These are phyloP conservation scores for Apostasia ramifera DNA, from an alignment of 106 monocot species.

Conservation along the genomic window DNA sequence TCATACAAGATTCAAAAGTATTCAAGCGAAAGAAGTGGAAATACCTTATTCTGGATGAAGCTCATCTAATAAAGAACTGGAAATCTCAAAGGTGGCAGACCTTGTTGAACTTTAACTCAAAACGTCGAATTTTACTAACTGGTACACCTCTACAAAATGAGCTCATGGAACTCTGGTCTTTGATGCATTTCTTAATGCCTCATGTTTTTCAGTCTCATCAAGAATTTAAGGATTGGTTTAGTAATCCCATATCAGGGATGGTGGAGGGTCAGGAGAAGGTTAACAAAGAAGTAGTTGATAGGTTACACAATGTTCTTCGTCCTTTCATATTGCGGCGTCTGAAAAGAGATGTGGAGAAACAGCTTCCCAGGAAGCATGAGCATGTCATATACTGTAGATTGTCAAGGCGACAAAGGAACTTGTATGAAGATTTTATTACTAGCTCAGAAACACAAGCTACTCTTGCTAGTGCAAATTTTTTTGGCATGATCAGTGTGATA, in stretches of 20 bases:
- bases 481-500: conserved; percentile 99
- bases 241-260: conserved; percentile 98
- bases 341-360: conserved; percentile 97
- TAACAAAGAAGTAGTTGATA: conserved; percentile 95
- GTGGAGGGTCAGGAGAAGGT: conserved; percentile 98
- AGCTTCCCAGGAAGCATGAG: conserved; percentile 88
- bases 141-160: conserved; percentile 99
- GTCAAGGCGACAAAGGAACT: conserved; percentile 80
- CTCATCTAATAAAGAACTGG: conserved; percentile 99
- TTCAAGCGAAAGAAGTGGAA: conserved; percentile 99
- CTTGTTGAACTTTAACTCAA: conserved; percentile 90
- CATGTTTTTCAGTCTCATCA: conserved; percentile 99
- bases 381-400: conserved; percentile 93
- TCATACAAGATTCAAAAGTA: conserved; percentile 94
- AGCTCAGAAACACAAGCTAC: conserved; percentile 98
- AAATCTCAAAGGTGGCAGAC: conserved; percentile 99
- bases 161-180: conserved; percentile 98
- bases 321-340: conserved; percentile 91
- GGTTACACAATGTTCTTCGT: conserved; percentile 96
- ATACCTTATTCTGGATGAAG: conserved; percentile 98
- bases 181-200: conserved; percentile 99
- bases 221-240: conserved; percentile 98
- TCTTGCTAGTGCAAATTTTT: conserved; percentile 82
- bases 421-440: conserved; percentile 98
- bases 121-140: conserved; percentile 84